Percentiles rank a stretch among this genome's conserved stretches.
Evolutionary conservation across 2,329 filamentous ascomycete genomes (phyloP).

Genomic region (Berkeleyomyces basicola): DNA sequence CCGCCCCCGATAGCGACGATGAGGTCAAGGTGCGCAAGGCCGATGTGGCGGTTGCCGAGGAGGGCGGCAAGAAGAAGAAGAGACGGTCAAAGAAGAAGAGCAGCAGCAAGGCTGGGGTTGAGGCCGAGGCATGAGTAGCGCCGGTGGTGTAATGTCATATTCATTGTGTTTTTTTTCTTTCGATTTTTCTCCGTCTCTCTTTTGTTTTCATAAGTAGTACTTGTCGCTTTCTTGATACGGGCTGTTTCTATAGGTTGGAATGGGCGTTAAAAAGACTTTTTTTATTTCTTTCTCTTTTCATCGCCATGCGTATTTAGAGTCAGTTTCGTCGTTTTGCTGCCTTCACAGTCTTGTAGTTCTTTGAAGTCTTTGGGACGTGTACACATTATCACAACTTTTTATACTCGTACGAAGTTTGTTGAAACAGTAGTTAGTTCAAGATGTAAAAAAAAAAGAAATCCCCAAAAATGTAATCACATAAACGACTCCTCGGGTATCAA

Average conservation of each 20-base stretch:
- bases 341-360: too few relatives aligned
- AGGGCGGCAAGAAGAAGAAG: constrained; percentile 25
- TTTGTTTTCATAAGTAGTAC: neutral
- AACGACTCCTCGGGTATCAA: neutral
- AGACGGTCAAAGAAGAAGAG: constrained; percentile 36
- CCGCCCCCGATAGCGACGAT: constrained; percentile 8
- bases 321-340: too few relatives aligned
- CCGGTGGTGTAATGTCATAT: neutral
- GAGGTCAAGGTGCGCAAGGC: constrained; percentile 21
- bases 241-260: neutral
- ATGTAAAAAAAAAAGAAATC: neutral
- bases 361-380: too few relatives aligned
- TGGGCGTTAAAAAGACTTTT: neutral
- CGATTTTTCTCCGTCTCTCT: neutral
- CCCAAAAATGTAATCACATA: neutral
- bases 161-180: constrained; percentile 2
- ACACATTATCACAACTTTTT: neutral
- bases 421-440: neutral
- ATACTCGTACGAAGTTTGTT: neutral
- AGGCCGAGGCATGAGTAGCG: constrained; percentile 13
- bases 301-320: neutral
- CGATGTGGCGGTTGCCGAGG: constrained; percentile 18
- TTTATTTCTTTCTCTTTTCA: neutral
- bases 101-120: constrained; percentile 25
- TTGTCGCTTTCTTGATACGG: neutral